These are phyloP conservation scores for Asclepias syriaca DNA, from an alignment of 257 asterid species.

Conservation along the genomic window DNA sequence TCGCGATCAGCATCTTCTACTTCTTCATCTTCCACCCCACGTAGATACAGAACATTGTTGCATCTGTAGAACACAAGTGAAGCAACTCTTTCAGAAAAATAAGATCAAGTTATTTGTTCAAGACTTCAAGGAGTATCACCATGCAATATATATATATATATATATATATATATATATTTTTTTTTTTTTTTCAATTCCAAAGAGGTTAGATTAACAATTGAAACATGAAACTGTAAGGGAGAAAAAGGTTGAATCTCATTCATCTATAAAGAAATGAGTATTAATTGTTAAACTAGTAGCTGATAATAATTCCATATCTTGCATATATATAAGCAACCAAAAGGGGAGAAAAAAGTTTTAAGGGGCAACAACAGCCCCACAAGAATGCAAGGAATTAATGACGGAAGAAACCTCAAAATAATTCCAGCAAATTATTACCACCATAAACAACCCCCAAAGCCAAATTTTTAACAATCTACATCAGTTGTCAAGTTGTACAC, in stretches of 20 bases:
- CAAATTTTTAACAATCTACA: not conserved
- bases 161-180: no score
- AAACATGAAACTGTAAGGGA: not conserved
- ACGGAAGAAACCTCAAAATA: not conserved
- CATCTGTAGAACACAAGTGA: constrained; percentile 41
- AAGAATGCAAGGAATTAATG: not conserved
- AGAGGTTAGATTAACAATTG: no score
- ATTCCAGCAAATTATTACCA: not conserved
- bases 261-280: no score
- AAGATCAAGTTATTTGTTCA: not conserved
- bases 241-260: no score
- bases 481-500: not conserved
- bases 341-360: no score
- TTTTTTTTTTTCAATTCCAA: no score
- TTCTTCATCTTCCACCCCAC: constrained; percentile 90
- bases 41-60: constrained; percentile 79
- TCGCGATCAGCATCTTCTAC: constrained; percentile 66
- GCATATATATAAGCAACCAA: not conserved
- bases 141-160: no score
- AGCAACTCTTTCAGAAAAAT: not conserved
- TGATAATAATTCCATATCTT: not conserved
- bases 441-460: not conserved
- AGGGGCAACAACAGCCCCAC: not conserved
- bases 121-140: no score
- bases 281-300: not conserved